Base-by-base conservation (phyloP, 2,329 filamentous ascomycete genomes). In the Exserohilum turcica region DNA sequence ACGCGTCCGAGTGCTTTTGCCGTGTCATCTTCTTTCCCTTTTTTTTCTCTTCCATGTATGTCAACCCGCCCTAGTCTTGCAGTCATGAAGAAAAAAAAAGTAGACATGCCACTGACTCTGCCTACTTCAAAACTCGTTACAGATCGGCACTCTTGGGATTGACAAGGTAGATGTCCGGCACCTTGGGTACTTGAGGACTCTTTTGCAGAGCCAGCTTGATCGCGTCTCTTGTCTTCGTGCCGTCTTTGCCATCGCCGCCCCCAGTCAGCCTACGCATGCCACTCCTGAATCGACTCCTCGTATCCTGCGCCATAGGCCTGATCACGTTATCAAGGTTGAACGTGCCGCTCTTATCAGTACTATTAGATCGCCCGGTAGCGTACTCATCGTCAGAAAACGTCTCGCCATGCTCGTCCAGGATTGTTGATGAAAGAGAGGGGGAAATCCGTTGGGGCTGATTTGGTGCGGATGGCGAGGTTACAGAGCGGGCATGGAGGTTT, bases 361-460 rank as follows among this genome's bases (percentile, higher is more conserved):
- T 66, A 13, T 54, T 59, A 6, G 63, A 65, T 21, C 75, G 73
- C 42, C 66, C 80, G 60, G 72, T 86, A 78, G 63, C 86, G 78
- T 71, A 52, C 12, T 92, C 89, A 12, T 86, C 86, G 60, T 97
- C 93, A 0, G 91, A 96, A 62, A 93, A 88, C 0, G 89, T 82
- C 45, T 89, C 90, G 36, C 90, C 75, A 33, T 76, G 79, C 61
- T 96, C 92, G 52, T 96, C 91, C 52, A 95, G 89, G 0, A 88
- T 91, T 2, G 86, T 79, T 43, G 90, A 81, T 10, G 80, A 80
- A 48, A 84, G 79, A 29, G 79, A 73, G 57, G 85, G 80, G 21
- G 68, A 74, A 52, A 74, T 74, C 24, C 72, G 75, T 24, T 76
- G 74, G 44, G 75, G 74, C 37, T 79, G 74, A 52, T 81, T 70